Evolutionary conservation across 1,284 basidiomycete species (phyloP), one percentile per base, ranked within the genome.

Genomic region (Fomes fomentarius): DNA sequence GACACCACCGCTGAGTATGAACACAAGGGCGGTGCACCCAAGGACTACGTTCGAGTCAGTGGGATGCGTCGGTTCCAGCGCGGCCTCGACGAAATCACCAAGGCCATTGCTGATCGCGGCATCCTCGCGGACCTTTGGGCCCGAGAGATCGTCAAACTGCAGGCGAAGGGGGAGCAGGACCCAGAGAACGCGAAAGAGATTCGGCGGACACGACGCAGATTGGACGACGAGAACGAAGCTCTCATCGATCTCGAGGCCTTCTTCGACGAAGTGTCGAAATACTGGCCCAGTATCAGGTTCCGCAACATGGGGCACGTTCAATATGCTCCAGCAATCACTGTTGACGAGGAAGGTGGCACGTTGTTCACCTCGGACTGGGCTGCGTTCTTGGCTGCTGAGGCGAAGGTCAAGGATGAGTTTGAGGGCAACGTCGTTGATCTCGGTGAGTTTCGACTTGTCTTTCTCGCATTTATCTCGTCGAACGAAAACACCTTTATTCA

Each of bases 1-100:
- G 58, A 45, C 17, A 70, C 67, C 49, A 69, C 62, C 33, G 61
- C 62, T 41, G 54, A 67, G 1, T 77, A 75, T 63, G 57, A 70
- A 61, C 56, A 53, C 69, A 67, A 43, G 42, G 68, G 56, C 34
- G 70, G 69, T 39, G 64, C 69, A 65, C 54, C 66, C 40, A 19
- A 1, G 35, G n/a, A 69, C 5, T 33, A 68, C 47, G 70, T 77
- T 19, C 38, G 48, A 14, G 21, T 50, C 2, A 17, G 28, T 14
- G n/a, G 30, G 1, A 42, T 34, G 17, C 64, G 55, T 60, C 68
- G 67, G 30, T 75, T 74, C 63, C 64, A 74, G 63, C 61, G 58
- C 52, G 33, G 48, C 11, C 60, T 74, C 42, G 60, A 67, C 43
- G 68, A 72, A 43, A 73, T 72, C 66, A 69, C 11, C 33, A 45